phyloP scores from a whole-genome alignment of 1,139 yeast genomes.

The Magnusiomyces ingens region DNA sequence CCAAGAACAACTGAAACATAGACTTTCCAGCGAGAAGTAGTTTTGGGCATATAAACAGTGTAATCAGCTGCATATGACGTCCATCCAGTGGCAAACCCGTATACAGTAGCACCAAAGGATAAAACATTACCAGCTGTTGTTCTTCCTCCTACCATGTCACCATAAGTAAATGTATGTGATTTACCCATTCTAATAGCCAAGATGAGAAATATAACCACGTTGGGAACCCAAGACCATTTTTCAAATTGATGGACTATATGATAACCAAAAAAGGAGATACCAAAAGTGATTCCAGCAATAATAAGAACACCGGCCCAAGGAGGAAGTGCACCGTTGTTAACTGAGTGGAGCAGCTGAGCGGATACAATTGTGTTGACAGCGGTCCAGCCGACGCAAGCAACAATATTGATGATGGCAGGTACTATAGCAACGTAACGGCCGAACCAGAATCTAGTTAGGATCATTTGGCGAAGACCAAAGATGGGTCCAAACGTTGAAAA shows the following conservation, averaged over 20 bases:
- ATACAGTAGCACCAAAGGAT: conserved; percentile 78
- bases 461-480: conserved; percentile 85
- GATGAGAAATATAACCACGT: conserved; percentile 61
- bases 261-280: conserved; percentile 84
- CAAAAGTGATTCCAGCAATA: conserved; percentile 58
- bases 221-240: conserved; percentile 86
- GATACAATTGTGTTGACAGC: conserved; percentile 87
- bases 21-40: conserved; percentile 50
- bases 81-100: conserved; percentile 95
- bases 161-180: conserved; percentile 58
- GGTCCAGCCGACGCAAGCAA: conserved; percentile 95
- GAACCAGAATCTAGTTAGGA: conserved; percentile 66
- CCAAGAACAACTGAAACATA: conserved; percentile 61
- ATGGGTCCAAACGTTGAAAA: conserved; percentile 82
- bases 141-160: too few species aligned
- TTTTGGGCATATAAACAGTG: conserved; percentile 73
- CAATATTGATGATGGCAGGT: conserved; percentile 66
- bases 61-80: conserved; percentile 89
- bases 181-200: conserved; percentile 70
- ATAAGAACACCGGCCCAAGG: conserved; percentile 89
- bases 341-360: conserved; percentile 75
- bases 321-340: conserved; percentile 62
- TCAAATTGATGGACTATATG: conserved; percentile 74
- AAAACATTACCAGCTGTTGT: too few species aligned
- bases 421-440: conserved; percentile 73